Percentiles rank a stretch among this genome's conserved stretches.
Evolutionary conservation across 1,284 basidiomycete species (phyloP).

Genomic region (Phaffia rhodozyma): DNA sequence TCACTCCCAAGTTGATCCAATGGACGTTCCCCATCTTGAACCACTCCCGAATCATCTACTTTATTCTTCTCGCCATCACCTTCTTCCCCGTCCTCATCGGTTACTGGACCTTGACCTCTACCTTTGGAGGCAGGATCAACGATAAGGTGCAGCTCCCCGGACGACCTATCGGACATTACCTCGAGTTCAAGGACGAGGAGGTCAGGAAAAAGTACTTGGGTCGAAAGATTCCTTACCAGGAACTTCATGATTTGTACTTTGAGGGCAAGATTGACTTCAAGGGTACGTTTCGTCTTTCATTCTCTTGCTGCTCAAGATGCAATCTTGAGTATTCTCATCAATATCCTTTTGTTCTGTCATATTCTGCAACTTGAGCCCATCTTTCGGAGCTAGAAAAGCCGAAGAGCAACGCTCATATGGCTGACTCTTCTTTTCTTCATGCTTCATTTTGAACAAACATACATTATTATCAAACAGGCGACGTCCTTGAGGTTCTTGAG

Average conservation of each 20-base stretch:
- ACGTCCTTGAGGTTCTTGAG: slow-evolving; percentile 87
- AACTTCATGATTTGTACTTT: slow-evolving; percentile 96
- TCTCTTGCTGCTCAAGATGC: slow-evolving; percentile 10
- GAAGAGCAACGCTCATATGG: not conserved
- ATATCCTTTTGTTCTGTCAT: slow-evolving; percentile 15
- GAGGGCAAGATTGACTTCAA: slow-evolving; percentile 94
- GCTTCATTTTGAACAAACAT: not conserved
- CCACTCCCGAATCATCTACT: slow-evolving; percentile 57
- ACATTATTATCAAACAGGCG: slow-evolving; percentile 43
- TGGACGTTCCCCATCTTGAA: slow-evolving; percentile 56
- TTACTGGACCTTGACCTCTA: slow-evolving; percentile 86
- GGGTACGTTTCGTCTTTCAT: slow-evolving; percentile 40
- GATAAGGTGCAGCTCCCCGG: slow-evolving; percentile 78
- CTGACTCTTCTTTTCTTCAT: slow-evolving; percentile 1
- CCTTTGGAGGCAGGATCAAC: slow-evolving; percentile 68
- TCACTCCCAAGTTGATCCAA: slow-evolving; percentile 71
- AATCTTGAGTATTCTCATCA: not conserved
- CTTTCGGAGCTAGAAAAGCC: not conserved
- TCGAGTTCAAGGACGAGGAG: slow-evolving; percentile 74
- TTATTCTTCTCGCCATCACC: slow-evolving; percentile 61
- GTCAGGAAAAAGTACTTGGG: slow-evolving; percentile 64
- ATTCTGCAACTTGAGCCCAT: not conserved
- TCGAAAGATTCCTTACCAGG: slow-evolving; percentile 94
- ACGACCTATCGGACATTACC: slow-evolving; percentile 75
- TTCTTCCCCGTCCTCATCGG: slow-evolving; percentile 65